Conservation (phyloP, 768 basidiomycete genomes). For the Suillus discolor region DNA sequence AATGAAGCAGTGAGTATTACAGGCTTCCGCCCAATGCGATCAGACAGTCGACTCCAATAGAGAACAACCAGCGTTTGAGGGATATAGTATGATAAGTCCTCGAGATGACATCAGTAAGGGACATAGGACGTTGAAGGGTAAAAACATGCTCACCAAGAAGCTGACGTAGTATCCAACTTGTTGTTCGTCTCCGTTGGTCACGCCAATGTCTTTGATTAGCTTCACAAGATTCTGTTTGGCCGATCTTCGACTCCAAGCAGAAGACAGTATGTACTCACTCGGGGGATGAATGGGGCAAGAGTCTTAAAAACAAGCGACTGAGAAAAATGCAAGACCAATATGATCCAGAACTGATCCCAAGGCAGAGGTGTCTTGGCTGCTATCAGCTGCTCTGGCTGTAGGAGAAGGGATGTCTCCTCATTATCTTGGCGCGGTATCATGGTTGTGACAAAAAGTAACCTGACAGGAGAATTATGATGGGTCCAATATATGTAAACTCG, state of each 20-base stretch:
- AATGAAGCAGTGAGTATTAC: conserved; percentile 65
- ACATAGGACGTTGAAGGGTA: not conserved
- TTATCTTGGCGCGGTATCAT: not conserved
- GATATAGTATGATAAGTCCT: conserved; percentile 78
- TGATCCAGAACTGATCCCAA: not conserved
- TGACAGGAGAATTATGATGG: no score
- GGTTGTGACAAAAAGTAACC: not conserved
- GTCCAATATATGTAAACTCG: no score
- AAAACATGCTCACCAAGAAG: not conserved
- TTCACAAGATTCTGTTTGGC: not conserved
- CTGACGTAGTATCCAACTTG: not conserved
- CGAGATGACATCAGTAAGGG: not conserved
- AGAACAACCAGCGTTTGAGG: conserved; percentile 71
- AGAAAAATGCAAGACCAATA: not conserved
- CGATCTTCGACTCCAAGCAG: not conserved
- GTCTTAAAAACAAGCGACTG: not conserved
- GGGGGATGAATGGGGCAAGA: not conserved
- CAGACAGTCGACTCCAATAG: conserved; percentile 73
- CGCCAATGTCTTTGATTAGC: not conserved
- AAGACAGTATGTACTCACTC: not conserved
- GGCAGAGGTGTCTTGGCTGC: not conserved
- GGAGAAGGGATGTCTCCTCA: not conserved
- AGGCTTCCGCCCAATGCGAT: conserved; percentile 71
- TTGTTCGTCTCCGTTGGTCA: not conserved
- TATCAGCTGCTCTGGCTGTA: not conserved